Conservation (phyloP, 352 stramenopile genomes). For the Pythium aristosporum region DNA sequence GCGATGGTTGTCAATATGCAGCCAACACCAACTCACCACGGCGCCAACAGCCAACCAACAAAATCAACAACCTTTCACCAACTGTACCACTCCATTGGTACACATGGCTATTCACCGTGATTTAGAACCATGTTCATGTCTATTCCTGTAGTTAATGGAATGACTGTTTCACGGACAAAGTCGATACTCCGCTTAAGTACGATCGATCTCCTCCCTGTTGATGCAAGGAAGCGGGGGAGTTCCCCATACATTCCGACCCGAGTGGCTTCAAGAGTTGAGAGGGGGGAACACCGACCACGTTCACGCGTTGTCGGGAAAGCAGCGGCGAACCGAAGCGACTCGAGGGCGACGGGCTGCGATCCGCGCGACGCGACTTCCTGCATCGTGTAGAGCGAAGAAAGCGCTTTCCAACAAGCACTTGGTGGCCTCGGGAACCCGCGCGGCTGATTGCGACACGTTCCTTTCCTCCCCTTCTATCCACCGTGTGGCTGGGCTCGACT, state of each 20-base stretch:
- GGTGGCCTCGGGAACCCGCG: neutral
- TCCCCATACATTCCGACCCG: neutral
- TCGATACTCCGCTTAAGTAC: slow-evolving; percentile 18
- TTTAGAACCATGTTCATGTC: slow-evolving; percentile 1
- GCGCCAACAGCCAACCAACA: slow-evolving; percentile 16
- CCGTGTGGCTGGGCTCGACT: neutral
- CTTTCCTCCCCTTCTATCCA: neutral
- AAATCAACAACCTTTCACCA: slow-evolving; percentile 31
- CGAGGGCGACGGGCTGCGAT: neutral
- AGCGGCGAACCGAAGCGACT: neutral
- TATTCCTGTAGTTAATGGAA: neutral
- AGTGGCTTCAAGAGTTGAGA: slow-evolving; percentile 24
- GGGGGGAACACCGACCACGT: neutral
- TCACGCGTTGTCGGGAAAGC: neutral
- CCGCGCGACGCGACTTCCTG: neutral
- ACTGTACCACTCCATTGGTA: slow-evolving; percentile 18
- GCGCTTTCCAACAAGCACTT: slow-evolving; percentile 11
- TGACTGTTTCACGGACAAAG: neutral
- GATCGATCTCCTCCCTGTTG: slow-evolving; percentile 1
- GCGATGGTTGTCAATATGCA: slow-evolving; percentile 19
- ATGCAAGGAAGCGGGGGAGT: slow-evolving; percentile 13
- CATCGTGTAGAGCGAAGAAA: slow-evolving; percentile 4
- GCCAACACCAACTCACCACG: slow-evolving; percentile 17
- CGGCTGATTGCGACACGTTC: neutral
- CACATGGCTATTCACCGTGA: slow-evolving; percentile 1